These are phyloP conservation scores for Fusarium incarnatum DNA, from an alignment of 2,329 filamentous ascomycete genomes.

Conservation along the genomic window DNA sequence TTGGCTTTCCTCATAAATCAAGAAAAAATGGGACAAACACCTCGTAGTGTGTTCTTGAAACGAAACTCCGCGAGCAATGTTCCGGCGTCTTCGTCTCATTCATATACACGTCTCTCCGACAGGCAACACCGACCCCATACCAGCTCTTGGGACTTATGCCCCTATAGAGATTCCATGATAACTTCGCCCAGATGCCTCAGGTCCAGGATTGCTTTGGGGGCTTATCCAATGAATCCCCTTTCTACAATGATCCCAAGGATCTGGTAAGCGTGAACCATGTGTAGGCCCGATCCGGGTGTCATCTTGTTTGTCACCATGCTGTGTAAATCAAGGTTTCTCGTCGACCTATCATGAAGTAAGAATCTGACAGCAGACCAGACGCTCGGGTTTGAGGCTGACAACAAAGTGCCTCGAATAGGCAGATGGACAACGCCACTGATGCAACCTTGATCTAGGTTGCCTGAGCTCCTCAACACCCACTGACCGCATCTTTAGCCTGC, in stretches of 20 bases:
- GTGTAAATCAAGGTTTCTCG: conserved; percentile 8
- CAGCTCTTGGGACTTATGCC: not conserved
- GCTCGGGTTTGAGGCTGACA: conserved; percentile 35
- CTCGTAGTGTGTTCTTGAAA: not conserved
- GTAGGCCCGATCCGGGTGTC: conserved; percentile 32
- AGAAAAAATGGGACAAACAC: not conserved
- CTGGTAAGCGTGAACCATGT: conserved; percentile 37
- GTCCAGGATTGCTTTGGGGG: conserved; percentile 21
- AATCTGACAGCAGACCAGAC: conserved; percentile 40
- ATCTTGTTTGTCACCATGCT: conserved; percentile 30
- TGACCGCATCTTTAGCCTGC: conserved; percentile 23
- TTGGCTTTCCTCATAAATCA: not conserved
- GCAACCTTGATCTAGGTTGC: conserved; percentile 24
- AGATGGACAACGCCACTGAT: conserved; percentile 24
- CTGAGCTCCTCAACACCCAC: conserved; percentile 11
- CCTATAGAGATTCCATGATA: conserved; percentile 16
- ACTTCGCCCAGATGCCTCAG: conserved; percentile 14
- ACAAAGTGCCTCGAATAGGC: conserved; percentile 30
- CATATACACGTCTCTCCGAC: conserved; percentile 12
- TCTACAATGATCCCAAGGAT: conserved; percentile 8
- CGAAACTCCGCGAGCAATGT: not conserved
- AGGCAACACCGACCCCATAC: conserved; percentile 11
- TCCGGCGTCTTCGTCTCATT: conserved; percentile 2
- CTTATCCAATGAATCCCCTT: conserved; percentile 17
- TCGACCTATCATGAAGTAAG: conserved; percentile 37